These are phyloP conservation scores for Zanthoxylum bungeanum DNA, from an alignment of 345 rosid genomes.

Conservation along the genomic window DNA sequence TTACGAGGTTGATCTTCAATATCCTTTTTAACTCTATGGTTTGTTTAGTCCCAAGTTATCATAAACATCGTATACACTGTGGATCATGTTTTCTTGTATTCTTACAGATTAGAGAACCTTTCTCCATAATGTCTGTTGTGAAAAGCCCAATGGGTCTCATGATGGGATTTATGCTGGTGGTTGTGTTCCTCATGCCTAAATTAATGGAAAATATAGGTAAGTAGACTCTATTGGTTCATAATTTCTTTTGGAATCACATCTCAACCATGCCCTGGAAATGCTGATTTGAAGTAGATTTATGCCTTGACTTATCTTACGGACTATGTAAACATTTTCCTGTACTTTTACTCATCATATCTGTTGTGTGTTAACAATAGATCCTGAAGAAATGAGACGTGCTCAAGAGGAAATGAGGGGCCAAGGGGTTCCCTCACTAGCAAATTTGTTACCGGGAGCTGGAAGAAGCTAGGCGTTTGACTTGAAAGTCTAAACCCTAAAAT, in stretches of 20 bases:
- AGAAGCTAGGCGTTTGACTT: conserved; percentile 21
- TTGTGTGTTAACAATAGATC: conserved; percentile 54
- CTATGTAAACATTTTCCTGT: neutral
- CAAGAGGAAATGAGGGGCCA: conserved; percentile 96
- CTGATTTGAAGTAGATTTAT: neutral
- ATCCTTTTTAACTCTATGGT: conserved; percentile 3
- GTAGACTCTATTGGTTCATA: conserved; percentile 12
- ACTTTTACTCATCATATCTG: neutral
- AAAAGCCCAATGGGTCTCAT: conserved; percentile 99
- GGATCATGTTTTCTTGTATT: conserved; percentile 18
- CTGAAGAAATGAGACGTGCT: conserved; percentile 86
- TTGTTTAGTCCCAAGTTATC: neutral
- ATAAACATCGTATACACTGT: conserved; percentile 3
- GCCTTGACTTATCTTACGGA: neutral
- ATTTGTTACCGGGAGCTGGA: conserved; percentile 58
- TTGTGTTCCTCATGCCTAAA: conserved; percentile 92
- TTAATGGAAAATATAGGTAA: conserved; percentile 93
- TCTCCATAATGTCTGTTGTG: conserved; percentile 70
- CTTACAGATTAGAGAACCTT: conserved; percentile 86
- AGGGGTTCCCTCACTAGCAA: conserved; percentile 88
- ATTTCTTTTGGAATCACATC: conserved; percentile 7
- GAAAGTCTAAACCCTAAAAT: neutral
- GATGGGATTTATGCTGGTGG: conserved; percentile 95
- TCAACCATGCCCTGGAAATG: neutral
- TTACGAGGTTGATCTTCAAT: conserved; percentile 61